Base-by-base conservation (phyloP, 2,329 filamentous ascomycete genomes). In the Colletotrichum tropicicola region DNA sequence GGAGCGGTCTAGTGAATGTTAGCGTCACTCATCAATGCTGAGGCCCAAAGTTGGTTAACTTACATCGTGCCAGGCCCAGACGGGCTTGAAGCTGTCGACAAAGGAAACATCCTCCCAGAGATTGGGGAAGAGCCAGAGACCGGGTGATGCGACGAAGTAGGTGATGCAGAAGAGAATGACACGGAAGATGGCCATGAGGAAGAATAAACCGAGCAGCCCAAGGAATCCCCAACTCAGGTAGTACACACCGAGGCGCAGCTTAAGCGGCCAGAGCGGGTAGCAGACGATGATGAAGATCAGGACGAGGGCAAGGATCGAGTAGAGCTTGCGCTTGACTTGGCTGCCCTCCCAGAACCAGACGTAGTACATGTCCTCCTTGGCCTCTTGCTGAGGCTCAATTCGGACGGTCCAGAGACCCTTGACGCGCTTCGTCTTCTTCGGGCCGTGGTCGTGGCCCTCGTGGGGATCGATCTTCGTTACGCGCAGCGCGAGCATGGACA, bases 1-100 rank as follows among this genome's bases (percentile, higher is more conserved):
- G 81, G 61, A 30, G 59, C 79, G 30, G 78, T 78, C 74, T 80
- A 73, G 55, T 27, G 10, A n/a, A 28, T 57, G 51, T 49, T 30
- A 59, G 45, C 37, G 25, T 10, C 25, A 3, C 32, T 23, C n/a
- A 17, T 8, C 10, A 23, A 19, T 45, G n/a, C 27, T 27, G 6
- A n/a, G 27, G 12, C 17, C 23, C 19, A 9, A 13, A n/a, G n/a
- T n/a, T n/a, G 12, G 5, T 13, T 25, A 60, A 79, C 87, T 78
- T 75, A 97, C 93, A 88, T 97, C 94, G 78, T 99, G 96, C 96
- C 96, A 99, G 65, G 93, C 96, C 95, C 96, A 99, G 6, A 97
- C 81, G 19, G 96, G 96, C 74, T 91, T 91, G 86, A 99, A 99
- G 73, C 92, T 97, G 77, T 99, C 96, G 79, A 99, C 91, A 82